These are phyloP conservation scores for Leccinum pallidistipes DNA, from an alignment of 1,284 basidiomycete species.

Conservation along the genomic window DNA sequence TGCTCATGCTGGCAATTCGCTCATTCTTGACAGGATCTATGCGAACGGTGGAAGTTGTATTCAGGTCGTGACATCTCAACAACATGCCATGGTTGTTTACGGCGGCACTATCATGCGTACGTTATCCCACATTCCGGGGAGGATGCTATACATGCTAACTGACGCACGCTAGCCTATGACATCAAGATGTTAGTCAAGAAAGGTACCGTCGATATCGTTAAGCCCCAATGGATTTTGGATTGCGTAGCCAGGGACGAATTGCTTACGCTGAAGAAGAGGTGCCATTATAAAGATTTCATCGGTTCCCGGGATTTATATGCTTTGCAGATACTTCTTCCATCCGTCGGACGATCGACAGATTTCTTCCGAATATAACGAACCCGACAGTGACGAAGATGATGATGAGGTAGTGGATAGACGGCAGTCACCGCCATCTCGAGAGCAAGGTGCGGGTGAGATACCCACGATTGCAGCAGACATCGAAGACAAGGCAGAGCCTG, in stretches of 20 bases:
- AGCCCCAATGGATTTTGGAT: slow-evolving; percentile 79
- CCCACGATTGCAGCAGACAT: slow-evolving; percentile 27
- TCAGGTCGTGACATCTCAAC: slow-evolving; percentile 54
- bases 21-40: slow-evolving; percentile 55
- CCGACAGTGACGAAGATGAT: slow-evolving; percentile 33
- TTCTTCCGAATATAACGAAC: slow-evolving; percentile 45
- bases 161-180: slow-evolving; percentile 58
- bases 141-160: slow-evolving; percentile 1
- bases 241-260: slow-evolving; percentile 60
- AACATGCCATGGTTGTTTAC: slow-evolving; percentile 57
- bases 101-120: slow-evolving; percentile 63
- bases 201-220: slow-evolving; percentile 67
- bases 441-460: slow-evolving; percentile 14
- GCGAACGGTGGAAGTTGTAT: slow-evolving; percentile 74
- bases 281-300: slow-evolving; percentile 7
- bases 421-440: slow-evolving; percentile 8
- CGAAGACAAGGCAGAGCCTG: slow-evolving; percentile 31
- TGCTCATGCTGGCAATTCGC: neutral
- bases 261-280: slow-evolving; percentile 71
- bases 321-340: slow-evolving; percentile 71
- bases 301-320: neutral
- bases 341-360: slow-evolving; percentile 48
- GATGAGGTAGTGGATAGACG: slow-evolving; percentile 24
- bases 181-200: slow-evolving; percentile 66
- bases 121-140: slow-evolving; percentile 24